Evolutionary conservation across 2,329 filamentous ascomycete genomes (phyloP), one percentile per base, ranked within the genome.

Genomic region (Neurospora crassa): DNA sequence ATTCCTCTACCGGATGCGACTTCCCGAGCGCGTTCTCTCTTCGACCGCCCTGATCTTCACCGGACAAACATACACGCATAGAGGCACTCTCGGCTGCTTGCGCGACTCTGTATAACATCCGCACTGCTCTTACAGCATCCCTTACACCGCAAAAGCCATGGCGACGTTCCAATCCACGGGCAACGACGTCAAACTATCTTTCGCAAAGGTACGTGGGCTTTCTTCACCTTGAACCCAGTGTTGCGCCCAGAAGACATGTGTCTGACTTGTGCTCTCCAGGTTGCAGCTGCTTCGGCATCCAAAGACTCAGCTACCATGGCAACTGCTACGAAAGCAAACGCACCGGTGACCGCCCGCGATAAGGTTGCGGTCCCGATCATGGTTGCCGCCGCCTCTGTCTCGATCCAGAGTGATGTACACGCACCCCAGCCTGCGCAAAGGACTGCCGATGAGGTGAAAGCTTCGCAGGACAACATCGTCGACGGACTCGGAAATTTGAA

Each of bases 171-270:
- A 83, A 71, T 78, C 79, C 77, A 80, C 84, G 75, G 80, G 83
- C 75, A 77, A 83, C 73, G 85, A 86, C 75, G 74, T 82, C 70
- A 82, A 88, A 81, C 86, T 90, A 76, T 92, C 91, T 63, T 94
- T 94, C 84, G 91, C 91, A 81, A 93, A 92, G 87, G 91, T 92
- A 83, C 72, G 84, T 72, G 47, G 47, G 12, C 47, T 68, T 47
- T 70, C 43, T 29, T 67, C 10, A 18, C 20, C 45, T 53, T 7
- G 20, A 14, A 14, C 43, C 43, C 10, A 20, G 20, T 1, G 12
- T 24, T 53, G 45, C 20, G 45, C 45, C 45, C 20, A 12, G 34
- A 59, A 59, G 47, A 18, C 47, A 3, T 34, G 47, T 59, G 20
- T 29, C 47, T 59, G 24, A 59, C 68, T 73, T 67, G 63, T 74